Conservation (phyloP, 2,329 filamentous ascomycete species). For the Waltergamsia citrina region DNA sequence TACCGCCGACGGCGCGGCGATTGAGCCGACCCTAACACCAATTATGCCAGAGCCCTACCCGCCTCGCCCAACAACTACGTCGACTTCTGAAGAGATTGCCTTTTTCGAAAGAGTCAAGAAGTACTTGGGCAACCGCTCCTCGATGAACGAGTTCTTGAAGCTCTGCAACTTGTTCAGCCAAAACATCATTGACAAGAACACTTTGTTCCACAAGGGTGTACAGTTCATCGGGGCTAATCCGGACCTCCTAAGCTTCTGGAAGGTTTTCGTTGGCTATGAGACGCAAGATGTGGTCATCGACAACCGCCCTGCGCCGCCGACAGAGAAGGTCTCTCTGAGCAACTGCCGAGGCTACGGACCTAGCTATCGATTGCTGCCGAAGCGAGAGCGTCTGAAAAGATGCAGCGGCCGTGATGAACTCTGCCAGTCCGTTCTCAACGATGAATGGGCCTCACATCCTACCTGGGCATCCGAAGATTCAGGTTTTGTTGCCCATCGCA, state of each 20-base stretch:
- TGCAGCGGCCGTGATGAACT: constrained; percentile 94
- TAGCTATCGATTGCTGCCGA: constrained; percentile 87
- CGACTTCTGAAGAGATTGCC: constrained; percentile 73
- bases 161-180: constrained; percentile 93
- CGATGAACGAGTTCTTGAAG: constrained; percentile 94
- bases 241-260: constrained; percentile 86
- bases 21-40: constrained; percentile 83
- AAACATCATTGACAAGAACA: constrained; percentile 79
- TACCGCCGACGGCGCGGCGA: constrained; percentile 41
- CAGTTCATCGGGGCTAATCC: constrained; percentile 81
- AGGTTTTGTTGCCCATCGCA: constrained; percentile 93
- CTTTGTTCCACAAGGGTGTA: constrained; percentile 72
- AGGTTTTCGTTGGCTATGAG: constrained; percentile 70
- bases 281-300: constrained; percentile 70
- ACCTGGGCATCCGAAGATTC: constrained; percentile 98
- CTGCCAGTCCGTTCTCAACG: constrained; percentile 87
- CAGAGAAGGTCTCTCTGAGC: constrained; percentile 79
- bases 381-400: constrained; percentile 79
- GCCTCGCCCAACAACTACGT: constrained; percentile 62
- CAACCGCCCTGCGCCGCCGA: constrained; percentile 65
- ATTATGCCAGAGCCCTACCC: constrained; percentile 80
- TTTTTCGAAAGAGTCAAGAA: constrained; percentile 98
- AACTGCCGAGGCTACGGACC: constrained; percentile 94
- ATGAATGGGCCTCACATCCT: constrained; percentile 97
- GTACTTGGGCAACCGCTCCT: constrained; percentile 82